These are phyloP conservation scores for Chaetomium cochliodes DNA, from an alignment of 495 filamentous ascomycete species.

Conservation along the genomic window DNA sequence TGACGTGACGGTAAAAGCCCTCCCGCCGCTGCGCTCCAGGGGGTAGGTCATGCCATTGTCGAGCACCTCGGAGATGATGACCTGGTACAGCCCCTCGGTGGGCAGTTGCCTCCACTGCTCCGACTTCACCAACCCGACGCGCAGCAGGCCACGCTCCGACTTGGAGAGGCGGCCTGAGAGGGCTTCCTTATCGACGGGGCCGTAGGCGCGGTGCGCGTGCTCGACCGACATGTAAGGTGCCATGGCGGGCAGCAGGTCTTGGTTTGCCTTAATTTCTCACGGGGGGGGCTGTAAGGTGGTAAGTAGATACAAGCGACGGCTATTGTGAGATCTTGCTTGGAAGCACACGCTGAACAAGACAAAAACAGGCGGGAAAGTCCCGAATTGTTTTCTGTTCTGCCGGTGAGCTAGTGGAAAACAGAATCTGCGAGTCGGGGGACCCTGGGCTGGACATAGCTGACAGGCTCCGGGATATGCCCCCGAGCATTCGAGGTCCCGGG, in stretches of 20 bases:
- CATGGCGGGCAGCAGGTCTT: conserved; percentile 5
- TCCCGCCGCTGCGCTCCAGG: conserved; percentile 21
- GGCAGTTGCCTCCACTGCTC: conserved; percentile 13
- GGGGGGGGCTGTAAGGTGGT: neutral
- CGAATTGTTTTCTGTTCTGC: neutral
- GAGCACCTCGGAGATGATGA: conserved; percentile 27
- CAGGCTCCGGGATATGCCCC: neutral
- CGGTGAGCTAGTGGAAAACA: neutral
- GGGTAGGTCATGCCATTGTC: conserved; percentile 16
- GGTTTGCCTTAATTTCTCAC: neutral
- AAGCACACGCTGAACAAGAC: neutral
- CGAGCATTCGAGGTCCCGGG: neutral
- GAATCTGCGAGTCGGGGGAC: conserved; percentile 5
- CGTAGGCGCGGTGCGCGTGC: conserved; percentile 12
- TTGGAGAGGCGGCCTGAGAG: neutral
- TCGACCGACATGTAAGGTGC: conserved; percentile 6
- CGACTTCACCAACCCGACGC: conserved; percentile 12
- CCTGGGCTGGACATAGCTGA: conserved; percentile 1
- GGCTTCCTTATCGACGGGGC: conserved; percentile 7
- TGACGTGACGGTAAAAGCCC: conserved; percentile 22
- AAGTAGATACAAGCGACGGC: neutral
- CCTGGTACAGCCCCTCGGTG: conserved; percentile 25
- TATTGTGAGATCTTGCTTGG: neutral
- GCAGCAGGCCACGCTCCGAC: conserved; percentile 4
- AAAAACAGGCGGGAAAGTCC: too few species aligned